Conservation (phyloP, 768 basidiomycete genomes). For the Boletus vermiculosoides region DNA sequence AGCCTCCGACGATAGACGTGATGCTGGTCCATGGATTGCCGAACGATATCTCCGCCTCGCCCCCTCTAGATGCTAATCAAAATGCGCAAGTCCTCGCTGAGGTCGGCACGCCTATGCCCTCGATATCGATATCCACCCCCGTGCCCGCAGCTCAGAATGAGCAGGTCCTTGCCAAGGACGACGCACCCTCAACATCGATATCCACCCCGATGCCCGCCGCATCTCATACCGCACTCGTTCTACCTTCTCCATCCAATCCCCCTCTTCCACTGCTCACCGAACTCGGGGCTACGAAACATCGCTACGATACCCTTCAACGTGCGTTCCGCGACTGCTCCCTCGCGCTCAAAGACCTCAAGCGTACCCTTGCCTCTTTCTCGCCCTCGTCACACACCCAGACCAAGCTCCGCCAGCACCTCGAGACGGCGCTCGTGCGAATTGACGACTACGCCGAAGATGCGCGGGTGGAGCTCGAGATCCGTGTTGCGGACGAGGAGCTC, state of each 20-base stretch:
- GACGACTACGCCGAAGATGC: conserved; percentile 77
- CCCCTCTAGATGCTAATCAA: neutral
- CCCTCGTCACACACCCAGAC: neutral
- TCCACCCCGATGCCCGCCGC: neutral
- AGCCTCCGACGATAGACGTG: neutral
- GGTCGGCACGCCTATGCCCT: neutral
- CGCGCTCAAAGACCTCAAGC: conserved; percentile 58
- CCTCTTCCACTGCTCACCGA: conserved; percentile 43
- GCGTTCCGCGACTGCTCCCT: conserved; percentile 70
- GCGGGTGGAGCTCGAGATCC: conserved; percentile 81
- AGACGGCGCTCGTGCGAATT: conserved; percentile 56
- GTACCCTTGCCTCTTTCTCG: conserved; percentile 12
- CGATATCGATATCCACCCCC: neutral
- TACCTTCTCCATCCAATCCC: neutral
- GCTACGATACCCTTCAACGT: conserved; percentile 61
- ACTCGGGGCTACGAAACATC: conserved; percentile 43
- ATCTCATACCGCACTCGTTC: neutral
- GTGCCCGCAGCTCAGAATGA: neutral
- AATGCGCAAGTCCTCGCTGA: neutral
- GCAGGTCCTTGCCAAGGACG: neutral
- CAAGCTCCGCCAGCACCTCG: conserved; percentile 34
- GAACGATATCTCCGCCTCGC: neutral
- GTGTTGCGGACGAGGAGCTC: conserved; percentile 68
- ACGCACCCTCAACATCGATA: neutral
- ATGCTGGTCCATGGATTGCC: neutral